A percentile compares a stretch with the other conserved stretches of the same genome.
These are phyloP conservation scores for Pseudohyphozyma bogoriensis DNA, from an alignment of 768 basidiomycete species.

Conservation along the genomic window DNA sequence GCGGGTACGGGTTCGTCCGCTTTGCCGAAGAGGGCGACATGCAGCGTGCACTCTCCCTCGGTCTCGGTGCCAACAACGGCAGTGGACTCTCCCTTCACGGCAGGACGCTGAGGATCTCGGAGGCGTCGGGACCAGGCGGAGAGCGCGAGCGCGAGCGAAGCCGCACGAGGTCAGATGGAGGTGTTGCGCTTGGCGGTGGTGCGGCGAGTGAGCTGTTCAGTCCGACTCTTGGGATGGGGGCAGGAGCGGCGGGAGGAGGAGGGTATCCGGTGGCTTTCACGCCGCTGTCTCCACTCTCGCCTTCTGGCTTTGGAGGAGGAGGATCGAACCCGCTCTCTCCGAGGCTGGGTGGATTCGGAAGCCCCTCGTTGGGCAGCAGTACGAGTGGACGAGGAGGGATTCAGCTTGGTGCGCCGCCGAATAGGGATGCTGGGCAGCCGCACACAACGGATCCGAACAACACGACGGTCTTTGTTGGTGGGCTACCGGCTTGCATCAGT, in stretches of 20 bases:
- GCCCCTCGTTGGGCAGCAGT: neutral
- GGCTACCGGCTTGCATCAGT: conserved; percentile 72
- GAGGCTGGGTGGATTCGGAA: neutral
- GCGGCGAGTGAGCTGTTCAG: too few species aligned
- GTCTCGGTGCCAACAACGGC: conserved; percentile 70
- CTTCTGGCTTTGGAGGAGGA: too few species aligned
- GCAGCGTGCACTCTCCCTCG: conserved; percentile 57
- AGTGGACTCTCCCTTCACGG: conserved; percentile 29
- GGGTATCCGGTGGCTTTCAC: neutral
- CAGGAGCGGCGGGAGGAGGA: neutral
- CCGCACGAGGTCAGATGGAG: conserved; percentile 13
- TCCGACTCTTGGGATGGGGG: too few species aligned
- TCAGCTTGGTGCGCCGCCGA: neutral
- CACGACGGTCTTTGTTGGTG: conserved; percentile 87
- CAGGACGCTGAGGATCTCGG: conserved; percentile 30
- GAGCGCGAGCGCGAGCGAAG: conserved; percentile 11
- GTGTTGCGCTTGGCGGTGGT: too few species aligned
- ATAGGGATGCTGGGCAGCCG: neutral
- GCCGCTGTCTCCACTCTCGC: neutral
- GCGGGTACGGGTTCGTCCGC: conserved; percentile 87
- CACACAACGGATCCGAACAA: conserved; percentile 65
- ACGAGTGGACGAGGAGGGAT: neutral
- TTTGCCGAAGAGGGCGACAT: conserved; percentile 84
- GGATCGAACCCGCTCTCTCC: conserved; percentile 1
- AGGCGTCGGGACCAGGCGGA: conserved; percentile 22